Percentiles rank a stretch among this genome's conserved stretches.
These are phyloP conservation scores for Cyclotella kingstonii DNA, from an alignment of 108 stramenopile genomes.

Conservation along the genomic window DNA sequence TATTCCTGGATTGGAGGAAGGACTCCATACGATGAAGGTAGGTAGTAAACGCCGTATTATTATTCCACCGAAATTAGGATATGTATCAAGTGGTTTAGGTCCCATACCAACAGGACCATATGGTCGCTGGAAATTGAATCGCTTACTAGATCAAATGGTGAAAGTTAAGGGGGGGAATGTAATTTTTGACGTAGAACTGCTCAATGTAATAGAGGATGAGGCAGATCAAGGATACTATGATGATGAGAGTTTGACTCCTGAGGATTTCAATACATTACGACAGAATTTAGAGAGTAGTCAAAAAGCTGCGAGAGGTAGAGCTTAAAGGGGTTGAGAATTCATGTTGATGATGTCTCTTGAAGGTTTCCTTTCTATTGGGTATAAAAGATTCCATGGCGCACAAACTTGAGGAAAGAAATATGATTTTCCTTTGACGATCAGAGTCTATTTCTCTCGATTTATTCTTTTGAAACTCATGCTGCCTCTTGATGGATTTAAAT, in stretches of 20 bases:
- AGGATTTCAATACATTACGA: constrained; percentile 55
- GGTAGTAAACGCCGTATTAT: constrained; percentile 73
- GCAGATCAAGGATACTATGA: constrained; percentile 90
- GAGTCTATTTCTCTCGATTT: too few relatives aligned
- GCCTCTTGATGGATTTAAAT: too few relatives aligned
- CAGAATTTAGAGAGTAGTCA: constrained; percentile 40
- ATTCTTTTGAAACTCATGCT: too few relatives aligned
- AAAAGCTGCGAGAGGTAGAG: constrained; percentile 16
- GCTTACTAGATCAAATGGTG: constrained; percentile 67
- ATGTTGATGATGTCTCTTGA: too few relatives aligned
- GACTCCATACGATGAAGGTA: constrained; percentile 79
- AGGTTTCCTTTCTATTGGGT: too few relatives aligned
- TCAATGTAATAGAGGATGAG: constrained; percentile 68
- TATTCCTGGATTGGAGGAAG: constrained; percentile 82
- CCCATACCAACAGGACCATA: constrained; percentile 70
- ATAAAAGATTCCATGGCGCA: too few relatives aligned
- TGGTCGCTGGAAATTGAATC: constrained; percentile 65
- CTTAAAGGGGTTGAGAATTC: constrained; percentile 1
- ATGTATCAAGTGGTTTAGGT: constrained; percentile 61
- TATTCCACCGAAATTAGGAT: constrained; percentile 85
- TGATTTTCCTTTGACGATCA: too few relatives aligned
- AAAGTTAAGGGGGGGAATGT: constrained; percentile 66
- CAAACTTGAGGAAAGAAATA: too few relatives aligned
- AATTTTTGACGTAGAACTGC: constrained; percentile 72
- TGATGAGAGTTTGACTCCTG: constrained; percentile 59